Evolutionary conservation across 768 basidiomycete species (phyloP).

Genomic region (Leccinum aurantiacum): DNA sequence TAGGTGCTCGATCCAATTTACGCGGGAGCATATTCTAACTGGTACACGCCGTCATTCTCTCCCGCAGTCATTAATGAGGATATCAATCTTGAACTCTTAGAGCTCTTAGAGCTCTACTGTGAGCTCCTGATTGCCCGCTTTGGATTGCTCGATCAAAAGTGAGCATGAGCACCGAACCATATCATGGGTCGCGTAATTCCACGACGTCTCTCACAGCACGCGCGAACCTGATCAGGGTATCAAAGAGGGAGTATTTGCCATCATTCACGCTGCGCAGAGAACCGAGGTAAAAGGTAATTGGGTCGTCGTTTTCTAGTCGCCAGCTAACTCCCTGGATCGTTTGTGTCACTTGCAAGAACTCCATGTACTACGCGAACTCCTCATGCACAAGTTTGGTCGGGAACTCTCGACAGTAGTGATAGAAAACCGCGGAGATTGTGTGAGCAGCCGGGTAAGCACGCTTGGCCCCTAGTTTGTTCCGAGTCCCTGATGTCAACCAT

Average conservation of each 20-base stretch:
- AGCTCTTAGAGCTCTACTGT: constrained; percentile 91
- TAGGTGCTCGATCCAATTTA: constrained; percentile 37
- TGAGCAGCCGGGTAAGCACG: constrained; percentile 73
- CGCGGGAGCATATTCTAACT: constrained; percentile 10
- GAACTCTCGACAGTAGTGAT: constrained; percentile 85
- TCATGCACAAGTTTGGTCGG: constrained; percentile 95
- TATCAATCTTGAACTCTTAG: constrained; percentile 82
- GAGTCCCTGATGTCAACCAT: constrained; percentile 3
- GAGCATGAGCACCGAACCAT: constrained; percentile 25
- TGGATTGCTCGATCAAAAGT: constrained; percentile 88
- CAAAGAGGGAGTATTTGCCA: constrained; percentile 80
- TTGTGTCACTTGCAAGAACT: constrained; percentile 55
- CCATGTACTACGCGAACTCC: constrained; percentile 85
- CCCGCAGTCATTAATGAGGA: constrained; percentile 78
- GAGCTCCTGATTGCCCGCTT: constrained; percentile 94
- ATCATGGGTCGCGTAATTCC: constrained; percentile 8
- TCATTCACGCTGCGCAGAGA: constrained; percentile 89
- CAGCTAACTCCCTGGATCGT: constrained; percentile 3
- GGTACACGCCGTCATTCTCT: constrained; percentile 11
- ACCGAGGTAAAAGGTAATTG: constrained; percentile 81
- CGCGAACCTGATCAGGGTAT: constrained; percentile 87
- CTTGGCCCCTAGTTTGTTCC: neutral
- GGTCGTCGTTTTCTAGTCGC: neutral
- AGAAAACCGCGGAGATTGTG: constrained; percentile 79
- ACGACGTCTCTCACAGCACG: constrained; percentile 42